These are phyloP conservation scores for Septoria linicola DNA, from an alignment of 2,329 filamentous ascomycete genomes.

Conservation along the genomic window DNA sequence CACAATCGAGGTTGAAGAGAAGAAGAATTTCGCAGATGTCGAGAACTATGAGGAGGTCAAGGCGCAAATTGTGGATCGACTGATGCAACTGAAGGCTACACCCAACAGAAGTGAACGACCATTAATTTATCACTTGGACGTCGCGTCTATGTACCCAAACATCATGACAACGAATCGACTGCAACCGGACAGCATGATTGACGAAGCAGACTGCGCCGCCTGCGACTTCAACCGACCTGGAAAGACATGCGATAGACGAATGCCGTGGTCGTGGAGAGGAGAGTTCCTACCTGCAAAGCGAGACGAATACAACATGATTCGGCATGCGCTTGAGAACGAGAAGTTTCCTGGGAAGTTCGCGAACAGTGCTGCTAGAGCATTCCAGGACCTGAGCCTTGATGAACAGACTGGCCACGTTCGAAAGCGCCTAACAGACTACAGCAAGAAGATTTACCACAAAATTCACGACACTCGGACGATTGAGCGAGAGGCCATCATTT, in stretches of 20 bases:
- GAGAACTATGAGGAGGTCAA: conserved; percentile 64
- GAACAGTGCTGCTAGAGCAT: conserved; percentile 68
- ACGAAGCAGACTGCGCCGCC: conserved; percentile 91
- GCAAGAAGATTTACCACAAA: conserved; percentile 99
- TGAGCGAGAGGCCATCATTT: conserved; percentile 94
- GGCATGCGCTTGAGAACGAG: conserved; percentile 86
- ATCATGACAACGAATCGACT: conserved; percentile 99
- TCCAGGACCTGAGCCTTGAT: conserved; percentile 75
- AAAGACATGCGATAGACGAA: conserved; percentile 89
- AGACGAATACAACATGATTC: conserved; percentile 99
- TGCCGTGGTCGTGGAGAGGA: conserved; percentile 98
- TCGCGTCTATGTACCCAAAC: conserved; percentile 99
- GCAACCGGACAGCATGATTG: conserved; percentile 98
- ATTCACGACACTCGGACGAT: conserved; percentile 94
- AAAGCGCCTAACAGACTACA: conserved; percentile 87
- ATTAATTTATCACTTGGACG: conserved; percentile 95
- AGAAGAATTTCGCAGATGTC: conserved; percentile 53
- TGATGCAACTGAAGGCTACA: conserved; percentile 72
- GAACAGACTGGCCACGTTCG: conserved; percentile 79
- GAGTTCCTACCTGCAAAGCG: conserved; percentile 94
- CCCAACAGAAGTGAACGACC: conserved; percentile 83
- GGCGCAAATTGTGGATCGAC: conserved; percentile 69
- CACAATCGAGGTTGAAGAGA: conserved; percentile 58
- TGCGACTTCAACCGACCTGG: conserved; percentile 98
- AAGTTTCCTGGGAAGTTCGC: conserved; percentile 74